phyloP scores from a whole-genome alignment of 169 alveolate species.

The Eimeria acervulina region DNA sequence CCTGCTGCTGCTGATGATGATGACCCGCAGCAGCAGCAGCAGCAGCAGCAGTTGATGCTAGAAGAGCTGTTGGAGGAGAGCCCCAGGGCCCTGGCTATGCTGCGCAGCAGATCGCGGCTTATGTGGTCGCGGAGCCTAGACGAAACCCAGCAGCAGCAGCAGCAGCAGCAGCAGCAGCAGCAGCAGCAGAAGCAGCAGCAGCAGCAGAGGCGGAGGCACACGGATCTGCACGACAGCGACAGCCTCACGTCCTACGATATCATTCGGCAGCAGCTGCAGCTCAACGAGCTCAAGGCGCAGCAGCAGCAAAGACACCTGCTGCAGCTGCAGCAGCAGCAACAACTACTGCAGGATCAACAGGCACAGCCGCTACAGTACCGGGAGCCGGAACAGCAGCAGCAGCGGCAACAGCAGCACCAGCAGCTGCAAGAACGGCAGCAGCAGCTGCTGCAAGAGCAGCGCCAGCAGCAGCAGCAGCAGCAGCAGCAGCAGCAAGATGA shows the following conservation, averaged over 20 bases:
- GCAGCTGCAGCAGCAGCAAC: background rate
- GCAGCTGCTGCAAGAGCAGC: background rate
- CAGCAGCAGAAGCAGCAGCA: constrained; percentile 42
- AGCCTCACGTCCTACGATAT: background rate
- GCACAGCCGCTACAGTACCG: too few relatives aligned
- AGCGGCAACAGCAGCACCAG: too few relatives aligned
- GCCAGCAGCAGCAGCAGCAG: background rate
- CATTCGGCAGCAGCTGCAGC: constrained; percentile 7
- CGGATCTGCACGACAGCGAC: background rate
- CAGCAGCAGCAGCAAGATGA: background rate
- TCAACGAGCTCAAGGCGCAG: background rate
- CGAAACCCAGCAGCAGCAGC: constrained; percentile 9
- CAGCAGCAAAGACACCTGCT: constrained; percentile 1
- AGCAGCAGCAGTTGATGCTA: background rate
- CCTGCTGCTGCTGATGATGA: too few relatives aligned
- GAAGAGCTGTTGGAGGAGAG: background rate
- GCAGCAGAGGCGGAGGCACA: background rate
- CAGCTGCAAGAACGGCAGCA: background rate
- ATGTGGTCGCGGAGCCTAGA: constrained; percentile 19
- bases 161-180: constrained; percentile 59
- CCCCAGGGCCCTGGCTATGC: background rate
- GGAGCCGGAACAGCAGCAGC: constrained; percentile 26
- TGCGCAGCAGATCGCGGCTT: constrained; percentile 10
- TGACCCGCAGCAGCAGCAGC: constrained; percentile 51
- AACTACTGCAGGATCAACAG: background rate